A percentile compares a stretch with the other conserved stretches of the same genome.
These are phyloP conservation scores for Hypoxylon sp. DNA, from an alignment of 2,329 filamentous ascomycete species.

Conservation along the genomic window DNA sequence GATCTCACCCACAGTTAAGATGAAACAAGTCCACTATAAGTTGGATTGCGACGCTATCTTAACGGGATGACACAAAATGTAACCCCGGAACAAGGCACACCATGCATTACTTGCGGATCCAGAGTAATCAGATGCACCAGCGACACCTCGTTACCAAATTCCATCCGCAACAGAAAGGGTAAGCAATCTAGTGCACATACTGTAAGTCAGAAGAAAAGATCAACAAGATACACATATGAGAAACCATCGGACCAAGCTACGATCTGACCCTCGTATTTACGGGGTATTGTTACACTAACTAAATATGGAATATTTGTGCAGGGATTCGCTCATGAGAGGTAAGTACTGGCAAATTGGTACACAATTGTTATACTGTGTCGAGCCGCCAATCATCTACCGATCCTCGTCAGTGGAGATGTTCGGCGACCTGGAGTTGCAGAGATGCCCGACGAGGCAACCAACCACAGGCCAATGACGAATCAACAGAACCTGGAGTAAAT, in stretches of 20 bases:
- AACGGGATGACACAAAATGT: conserved; percentile 34
- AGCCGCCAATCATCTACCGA: conserved; percentile 35
- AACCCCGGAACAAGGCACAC: conserved; percentile 35
- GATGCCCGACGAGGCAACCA: conserved; percentile 45
- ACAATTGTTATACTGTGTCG: conserved; percentile 21
- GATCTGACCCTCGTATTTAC: conserved; percentile 33
- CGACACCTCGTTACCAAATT: conserved; percentile 33
- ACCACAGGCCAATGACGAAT: conserved; percentile 33
- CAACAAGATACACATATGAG: conserved; percentile 23
- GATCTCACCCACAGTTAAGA: conserved; percentile 39
- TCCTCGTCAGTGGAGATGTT: conserved; percentile 24
- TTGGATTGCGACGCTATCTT: conserved; percentile 40
- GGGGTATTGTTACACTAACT: conserved; percentile 25
- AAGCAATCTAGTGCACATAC: conserved; percentile 1
- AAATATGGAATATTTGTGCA: conserved; percentile 38
- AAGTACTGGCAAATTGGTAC: conserved; percentile 28
- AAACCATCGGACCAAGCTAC: conserved; percentile 14
- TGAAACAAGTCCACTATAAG: conserved; percentile 33
- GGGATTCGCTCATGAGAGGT: conserved; percentile 38
- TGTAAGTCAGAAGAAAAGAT: conserved; percentile 20
- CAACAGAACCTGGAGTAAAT: conserved; percentile 26
- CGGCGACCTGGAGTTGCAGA: conserved; percentile 43
- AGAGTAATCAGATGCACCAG: conserved; percentile 28
- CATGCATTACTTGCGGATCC: conserved; percentile 24
- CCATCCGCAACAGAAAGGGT: conserved; percentile 11